Percentiles rank a stretch among this genome's conserved stretches.
These are phyloP conservation scores for Penicillium subrubescens DNA, from an alignment of 495 filamentous ascomycete genomes.

Conservation along the genomic window DNA sequence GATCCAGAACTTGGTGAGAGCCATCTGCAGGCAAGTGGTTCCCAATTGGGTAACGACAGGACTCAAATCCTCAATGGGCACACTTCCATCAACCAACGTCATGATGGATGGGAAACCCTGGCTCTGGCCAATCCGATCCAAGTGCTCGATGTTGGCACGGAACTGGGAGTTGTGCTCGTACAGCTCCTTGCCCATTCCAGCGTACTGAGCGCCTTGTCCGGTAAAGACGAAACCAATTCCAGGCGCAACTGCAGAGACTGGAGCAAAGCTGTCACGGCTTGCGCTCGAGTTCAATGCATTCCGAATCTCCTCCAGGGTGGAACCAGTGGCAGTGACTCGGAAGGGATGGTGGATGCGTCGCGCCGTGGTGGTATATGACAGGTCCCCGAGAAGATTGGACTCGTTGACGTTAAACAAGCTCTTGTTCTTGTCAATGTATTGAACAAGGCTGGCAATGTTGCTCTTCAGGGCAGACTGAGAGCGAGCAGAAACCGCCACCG, in stretches of 20 bases:
- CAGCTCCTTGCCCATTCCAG: conserved; percentile 71
- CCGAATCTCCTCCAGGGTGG: conserved; percentile 36
- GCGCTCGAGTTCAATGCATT: conserved; percentile 32
- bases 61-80: conserved; percentile 56
- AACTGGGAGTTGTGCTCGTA: conserved; percentile 68
- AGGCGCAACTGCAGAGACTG: conserved; percentile 37
- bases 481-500: conserved; percentile 56
- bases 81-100: conserved; percentile 59
- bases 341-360: conserved; percentile 81
- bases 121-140: conserved; percentile 65
- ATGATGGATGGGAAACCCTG: conserved; percentile 70
- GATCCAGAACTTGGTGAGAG: conserved; percentile 76
- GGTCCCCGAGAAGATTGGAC: conserved; percentile 39
- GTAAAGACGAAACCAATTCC: conserved; percentile 60
- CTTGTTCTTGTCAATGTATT: conserved; percentile 54
- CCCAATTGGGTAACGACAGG: conserved; percentile 80
- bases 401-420: conserved; percentile 42
- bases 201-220: conserved; percentile 61
- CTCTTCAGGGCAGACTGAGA: conserved; percentile 56
- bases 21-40: conserved; percentile 80
- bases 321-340: conserved; percentile 63
- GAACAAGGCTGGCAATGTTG: conserved; percentile 53
- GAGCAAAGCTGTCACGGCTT: conserved; percentile 29
- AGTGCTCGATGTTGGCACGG: conserved; percentile 67
- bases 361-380: conserved; percentile 84